These are phyloP conservation scores for Trifolium pratense DNA, from an alignment of 306 rosid genomes.

Conservation along the genomic window DNA sequence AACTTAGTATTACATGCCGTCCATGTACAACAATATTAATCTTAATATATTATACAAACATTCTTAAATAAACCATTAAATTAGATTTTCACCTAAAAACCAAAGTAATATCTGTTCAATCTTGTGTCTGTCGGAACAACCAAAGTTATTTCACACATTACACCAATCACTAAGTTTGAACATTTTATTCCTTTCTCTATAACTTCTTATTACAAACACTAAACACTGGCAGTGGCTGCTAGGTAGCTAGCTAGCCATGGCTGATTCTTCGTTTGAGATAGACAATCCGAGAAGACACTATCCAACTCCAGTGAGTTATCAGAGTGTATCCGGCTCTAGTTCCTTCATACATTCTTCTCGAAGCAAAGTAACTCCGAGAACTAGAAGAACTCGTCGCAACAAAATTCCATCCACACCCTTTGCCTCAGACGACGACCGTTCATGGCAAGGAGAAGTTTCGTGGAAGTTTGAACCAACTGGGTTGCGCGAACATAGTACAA, in stretches of 20 bases:
- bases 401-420: conserved; percentile 64
- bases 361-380: conserved; percentile 34
- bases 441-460: conserved; percentile 81
- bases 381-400: conserved; percentile 37
- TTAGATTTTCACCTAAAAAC: conserved; percentile 1
- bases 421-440: conserved; percentile 67
- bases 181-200: not conserved
- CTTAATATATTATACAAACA: not conserved
- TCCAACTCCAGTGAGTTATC: conserved; percentile 53
- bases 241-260: conserved; percentile 45
- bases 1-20: conserved; percentile 42
- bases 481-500: conserved; percentile 49
- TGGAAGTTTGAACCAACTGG: conserved; percentile 79
- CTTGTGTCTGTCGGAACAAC: too few species aligned
- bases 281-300: conserved; percentile 44
- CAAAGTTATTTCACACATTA: too few species aligned
- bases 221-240: not conserved
- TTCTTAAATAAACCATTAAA: conserved; percentile 9
- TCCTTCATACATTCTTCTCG: conserved; percentile 55
- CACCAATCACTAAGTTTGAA: conserved; percentile 15
- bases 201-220: not conserved
- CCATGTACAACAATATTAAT: conserved; percentile 30
- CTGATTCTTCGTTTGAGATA: conserved; percentile 59
- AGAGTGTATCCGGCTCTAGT: conserved; percentile 50
- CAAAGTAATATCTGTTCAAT: too few species aligned